phyloP scores from a whole-genome alignment of 2,329 filamentous ascomycete species.

The Ceratocystis diversiconidia region DNA sequence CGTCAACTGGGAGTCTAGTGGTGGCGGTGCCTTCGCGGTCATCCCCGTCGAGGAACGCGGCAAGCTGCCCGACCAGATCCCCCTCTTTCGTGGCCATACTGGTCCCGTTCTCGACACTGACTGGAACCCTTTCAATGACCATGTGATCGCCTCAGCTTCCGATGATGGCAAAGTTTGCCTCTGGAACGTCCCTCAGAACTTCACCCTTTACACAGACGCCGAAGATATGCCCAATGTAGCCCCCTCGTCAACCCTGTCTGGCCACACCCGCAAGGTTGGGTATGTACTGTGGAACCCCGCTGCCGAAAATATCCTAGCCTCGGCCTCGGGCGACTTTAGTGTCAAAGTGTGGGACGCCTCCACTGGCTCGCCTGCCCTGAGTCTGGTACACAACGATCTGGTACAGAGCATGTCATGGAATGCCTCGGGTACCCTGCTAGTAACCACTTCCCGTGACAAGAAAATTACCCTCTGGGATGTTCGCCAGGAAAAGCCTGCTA shows the following conservation, averaged over 20 bases:
- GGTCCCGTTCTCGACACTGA: slow-evolving; percentile 93
- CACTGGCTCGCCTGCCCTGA: slow-evolving; percentile 58
- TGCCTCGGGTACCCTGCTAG: slow-evolving; percentile 70
- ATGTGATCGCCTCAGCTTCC: slow-evolving; percentile 78
- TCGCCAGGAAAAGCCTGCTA: slow-evolving; percentile 73
- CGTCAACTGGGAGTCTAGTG: slow-evolving; percentile 96
- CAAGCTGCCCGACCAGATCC: slow-evolving; percentile 81
- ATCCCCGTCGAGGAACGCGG: slow-evolving; percentile 82
- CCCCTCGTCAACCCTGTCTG: slow-evolving; percentile 67
- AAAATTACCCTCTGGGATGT: slow-evolving; percentile 97
- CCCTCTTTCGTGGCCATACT: slow-evolving; percentile 90
- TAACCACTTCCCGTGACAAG: slow-evolving; percentile 94
- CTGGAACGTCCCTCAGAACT: slow-evolving; percentile 84
- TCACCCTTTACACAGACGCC: slow-evolving; percentile 69
- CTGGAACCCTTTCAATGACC: slow-evolving; percentile 97
- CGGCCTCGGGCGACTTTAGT: slow-evolving; percentile 84
- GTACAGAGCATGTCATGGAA: slow-evolving; percentile 95
- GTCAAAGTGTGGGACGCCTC: slow-evolving; percentile 93
- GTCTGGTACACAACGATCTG: slow-evolving; percentile 76
- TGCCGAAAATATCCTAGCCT: slow-evolving; percentile 88
- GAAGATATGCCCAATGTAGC: slow-evolving; percentile 72
- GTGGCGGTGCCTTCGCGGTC: slow-evolving; percentile 91
- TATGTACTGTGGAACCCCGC: slow-evolving; percentile 97
- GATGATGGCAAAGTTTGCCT: slow-evolving; percentile 96
- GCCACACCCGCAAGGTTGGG: slow-evolving; percentile 91